These are phyloP conservation scores for Alternaria angustiovoidea DNA, from an alignment of 2,329 filamentous ascomycete species.

Conservation along the genomic window DNA sequence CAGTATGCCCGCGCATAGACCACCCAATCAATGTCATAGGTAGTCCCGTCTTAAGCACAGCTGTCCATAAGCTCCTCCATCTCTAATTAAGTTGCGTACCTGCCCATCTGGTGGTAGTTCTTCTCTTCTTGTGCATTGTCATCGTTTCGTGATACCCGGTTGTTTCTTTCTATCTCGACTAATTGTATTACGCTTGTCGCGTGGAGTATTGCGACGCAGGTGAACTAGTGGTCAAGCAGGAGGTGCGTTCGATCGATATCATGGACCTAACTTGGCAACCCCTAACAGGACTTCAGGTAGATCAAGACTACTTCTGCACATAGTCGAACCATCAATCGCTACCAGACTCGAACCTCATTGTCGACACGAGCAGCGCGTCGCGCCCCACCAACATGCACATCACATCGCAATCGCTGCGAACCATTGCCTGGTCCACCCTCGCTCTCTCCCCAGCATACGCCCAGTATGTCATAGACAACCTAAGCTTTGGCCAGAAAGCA, in stretches of 20 bases:
- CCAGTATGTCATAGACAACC: slow-evolving; percentile 73
- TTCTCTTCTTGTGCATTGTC: slow-evolving; percentile 25
- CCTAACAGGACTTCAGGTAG: background rate
- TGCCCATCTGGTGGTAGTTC: slow-evolving; percentile 32
- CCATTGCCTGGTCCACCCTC: slow-evolving; percentile 53
- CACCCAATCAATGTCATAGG: slow-evolving; percentile 40
- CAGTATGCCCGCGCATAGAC: slow-evolving; percentile 37
- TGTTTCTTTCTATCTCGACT: slow-evolving; percentile 19
- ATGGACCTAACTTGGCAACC: background rate
- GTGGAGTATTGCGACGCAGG: slow-evolving; percentile 29
- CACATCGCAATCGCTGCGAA: slow-evolving; percentile 50
- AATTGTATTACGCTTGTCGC: slow-evolving; percentile 23
- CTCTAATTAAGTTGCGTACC: slow-evolving; percentile 21
- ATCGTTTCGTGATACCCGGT: slow-evolving; percentile 40
- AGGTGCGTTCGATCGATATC: slow-evolving; percentile 17
- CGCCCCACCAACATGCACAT: slow-evolving; percentile 43
- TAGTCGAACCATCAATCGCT: background rate
- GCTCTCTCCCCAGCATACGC: slow-evolving; percentile 64
- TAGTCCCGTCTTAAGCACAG: slow-evolving; percentile 43
- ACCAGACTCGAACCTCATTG: background rate
- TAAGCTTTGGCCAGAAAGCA: slow-evolving; percentile 77
- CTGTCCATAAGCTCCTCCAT: slow-evolving; percentile 45
- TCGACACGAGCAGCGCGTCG: slow-evolving; percentile 11
- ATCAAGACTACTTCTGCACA: background rate
- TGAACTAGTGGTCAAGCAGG: slow-evolving; percentile 24